These are phyloP conservation scores for Cymbopogon flexuosus DNA, from an alignment of 202 grass and related monocot genomes.

Conservation along the genomic window DNA sequence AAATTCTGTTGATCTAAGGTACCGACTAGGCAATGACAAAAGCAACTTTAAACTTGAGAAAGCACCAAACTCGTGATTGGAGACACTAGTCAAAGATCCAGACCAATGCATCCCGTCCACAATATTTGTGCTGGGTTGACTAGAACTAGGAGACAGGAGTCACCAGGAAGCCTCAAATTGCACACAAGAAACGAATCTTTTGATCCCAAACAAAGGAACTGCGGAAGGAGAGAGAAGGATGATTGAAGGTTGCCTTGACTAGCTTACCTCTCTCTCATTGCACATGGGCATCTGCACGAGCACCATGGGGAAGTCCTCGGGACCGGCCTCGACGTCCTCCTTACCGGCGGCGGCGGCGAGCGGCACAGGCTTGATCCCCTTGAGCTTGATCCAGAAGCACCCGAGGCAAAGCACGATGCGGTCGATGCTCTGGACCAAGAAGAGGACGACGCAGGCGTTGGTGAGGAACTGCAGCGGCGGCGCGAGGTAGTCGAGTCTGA, in stretches of 20 bases:
- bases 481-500: conserved; percentile 79
- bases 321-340: conserved; percentile 56
- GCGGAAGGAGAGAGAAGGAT: neutral
- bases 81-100: conserved; percentile 40
- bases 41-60: conserved; percentile 10
- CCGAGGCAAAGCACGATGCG: conserved; percentile 83
- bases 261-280: conserved; percentile 92
- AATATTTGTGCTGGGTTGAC: conserved; percentile 2
- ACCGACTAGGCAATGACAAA: conserved; percentile 1
- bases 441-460: conserved; percentile 75
- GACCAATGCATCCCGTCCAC: conserved; percentile 7
- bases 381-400: conserved; percentile 85
- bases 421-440: conserved; percentile 84
- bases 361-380: conserved; percentile 61
- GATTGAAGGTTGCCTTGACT: neutral
- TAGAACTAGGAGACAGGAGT: neutral
- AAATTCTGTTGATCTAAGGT: neutral
- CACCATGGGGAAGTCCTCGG: conserved; percentile 69
- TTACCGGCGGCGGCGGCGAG: conserved; percentile 21
- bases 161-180: neutral
- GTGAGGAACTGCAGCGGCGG: conserved; percentile 83
- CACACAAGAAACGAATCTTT: conserved; percentile 12
- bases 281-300: conserved; percentile 98
- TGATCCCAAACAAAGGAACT: neutral
- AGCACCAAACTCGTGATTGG: neutral